phyloP scores from a whole-genome alignment of 345 rosid species.

The Eucalyptus cloeziana region DNA sequence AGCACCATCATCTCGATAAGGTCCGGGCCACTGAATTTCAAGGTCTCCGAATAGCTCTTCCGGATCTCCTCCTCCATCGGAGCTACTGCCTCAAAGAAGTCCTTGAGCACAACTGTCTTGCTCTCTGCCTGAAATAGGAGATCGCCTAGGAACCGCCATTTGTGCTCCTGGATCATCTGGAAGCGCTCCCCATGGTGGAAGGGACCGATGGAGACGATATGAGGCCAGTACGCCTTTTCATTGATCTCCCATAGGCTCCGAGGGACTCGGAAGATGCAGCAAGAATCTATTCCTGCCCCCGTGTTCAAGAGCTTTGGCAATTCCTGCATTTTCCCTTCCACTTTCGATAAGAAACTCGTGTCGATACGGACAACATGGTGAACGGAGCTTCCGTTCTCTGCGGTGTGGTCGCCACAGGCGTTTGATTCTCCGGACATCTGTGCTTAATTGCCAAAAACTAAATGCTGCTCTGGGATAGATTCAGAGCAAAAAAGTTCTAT shows the following conservation, averaged over 20 bases:
- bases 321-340: conserved; percentile 8
- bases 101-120: conserved; percentile 15
- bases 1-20: conserved; percentile 58
- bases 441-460: background rate
- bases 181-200: conserved; percentile 40
- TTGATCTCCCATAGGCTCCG: conserved; percentile 34
- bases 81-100: conserved; percentile 21
- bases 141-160: conserved; percentile 42
- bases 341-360: background rate
- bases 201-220: conserved; percentile 65
- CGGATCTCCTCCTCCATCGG: conserved; percentile 30
- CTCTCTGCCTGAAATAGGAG: conserved; percentile 12
- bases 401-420: background rate
- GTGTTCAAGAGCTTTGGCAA: conserved; percentile 21
- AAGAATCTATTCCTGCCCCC: conserved; percentile 19
- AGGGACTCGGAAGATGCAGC: conserved; percentile 37
- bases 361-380: background rate
- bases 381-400: background rate
- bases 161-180: conserved; percentile 69
- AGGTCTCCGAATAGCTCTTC: conserved; percentile 54
- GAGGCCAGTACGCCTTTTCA: conserved; percentile 51
- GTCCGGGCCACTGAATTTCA: conserved; percentile 12
- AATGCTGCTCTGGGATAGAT: background rate
- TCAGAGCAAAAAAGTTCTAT: background rate
- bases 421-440: background rate